Evolutionary conservation across 2,329 filamentous ascomycete genomes (phyloP).

Genomic region (Mollisia scopiformis): DNA sequence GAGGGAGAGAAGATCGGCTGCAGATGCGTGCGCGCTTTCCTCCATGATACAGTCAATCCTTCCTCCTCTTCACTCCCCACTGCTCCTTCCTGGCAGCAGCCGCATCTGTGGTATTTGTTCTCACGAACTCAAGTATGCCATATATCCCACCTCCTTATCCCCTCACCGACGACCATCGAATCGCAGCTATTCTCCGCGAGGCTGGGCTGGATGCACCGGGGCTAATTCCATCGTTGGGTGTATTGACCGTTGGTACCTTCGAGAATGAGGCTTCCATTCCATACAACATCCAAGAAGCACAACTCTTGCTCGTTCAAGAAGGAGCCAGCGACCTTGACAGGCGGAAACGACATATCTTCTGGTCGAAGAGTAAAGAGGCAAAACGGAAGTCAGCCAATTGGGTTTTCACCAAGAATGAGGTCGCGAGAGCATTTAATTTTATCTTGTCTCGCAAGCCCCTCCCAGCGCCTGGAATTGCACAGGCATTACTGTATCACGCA

Average conservation of each 20-base stretch:
- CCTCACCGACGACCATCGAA: too few relatives aligned
- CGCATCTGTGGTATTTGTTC: too few relatives aligned
- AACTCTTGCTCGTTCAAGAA: constrained; percentile 1
- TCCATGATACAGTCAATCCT: too few relatives aligned
- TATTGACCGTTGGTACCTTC: background rate
- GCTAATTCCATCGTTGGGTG: background rate
- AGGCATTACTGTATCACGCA: constrained; percentile 5
- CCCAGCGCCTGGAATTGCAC: constrained; percentile 4
- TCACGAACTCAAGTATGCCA: too few relatives aligned
- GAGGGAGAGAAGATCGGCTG: too few relatives aligned
- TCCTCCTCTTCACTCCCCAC: too few relatives aligned
- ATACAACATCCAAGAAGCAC: background rate
- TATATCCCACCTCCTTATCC: too few relatives aligned
- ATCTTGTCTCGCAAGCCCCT: constrained; percentile 4
- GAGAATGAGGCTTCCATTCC: background rate
- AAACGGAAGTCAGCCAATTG: constrained; percentile 8
- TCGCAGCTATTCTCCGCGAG: background rate
- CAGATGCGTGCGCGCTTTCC: too few relatives aligned
- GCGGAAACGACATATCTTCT: constrained; percentile 10
- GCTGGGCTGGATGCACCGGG: background rate
- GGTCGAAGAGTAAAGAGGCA: constrained; percentile 8
- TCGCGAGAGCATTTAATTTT: constrained; percentile 10
- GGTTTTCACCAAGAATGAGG: constrained; percentile 12
- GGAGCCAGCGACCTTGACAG: background rate
- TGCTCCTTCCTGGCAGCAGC: too few relatives aligned